These are phyloP conservation scores for Boletus semigastroideus DNA, from an alignment of 1,284 basidiomycete species.

Conservation along the genomic window DNA sequence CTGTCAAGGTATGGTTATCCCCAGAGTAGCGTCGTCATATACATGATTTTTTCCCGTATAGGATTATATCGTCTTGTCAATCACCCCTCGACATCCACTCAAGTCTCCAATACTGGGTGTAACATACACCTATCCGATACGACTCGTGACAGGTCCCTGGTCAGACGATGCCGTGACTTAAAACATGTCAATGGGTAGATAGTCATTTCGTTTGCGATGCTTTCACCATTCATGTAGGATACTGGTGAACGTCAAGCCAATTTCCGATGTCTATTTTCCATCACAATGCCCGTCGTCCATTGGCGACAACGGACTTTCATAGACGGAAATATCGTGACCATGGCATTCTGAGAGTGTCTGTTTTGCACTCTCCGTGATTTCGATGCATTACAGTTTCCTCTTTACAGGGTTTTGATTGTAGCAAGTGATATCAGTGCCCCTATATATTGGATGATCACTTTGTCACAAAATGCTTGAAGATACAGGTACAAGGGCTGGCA, in stretches of 20 bases:
- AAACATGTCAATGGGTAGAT: neutral
- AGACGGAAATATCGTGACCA: no score
- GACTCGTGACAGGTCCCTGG: slow-evolving; percentile 32
- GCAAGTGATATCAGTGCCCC: no score
- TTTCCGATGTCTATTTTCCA: neutral
- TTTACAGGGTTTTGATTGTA: no score
- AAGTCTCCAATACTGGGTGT: slow-evolving; percentile 26
- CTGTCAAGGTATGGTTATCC: slow-evolving; percentile 22
- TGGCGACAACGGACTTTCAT: no score
- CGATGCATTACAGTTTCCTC: no score
- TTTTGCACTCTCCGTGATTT: no score
- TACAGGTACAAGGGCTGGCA: no score
- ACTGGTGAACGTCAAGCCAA: neutral
- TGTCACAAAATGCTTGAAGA: no score
- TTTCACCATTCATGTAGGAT: neutral
- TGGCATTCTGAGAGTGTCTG: no score
- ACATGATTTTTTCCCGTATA: slow-evolving; percentile 4
- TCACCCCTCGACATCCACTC: slow-evolving; percentile 28
- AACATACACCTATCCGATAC: slow-evolving; percentile 25
- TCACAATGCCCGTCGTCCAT: no score
- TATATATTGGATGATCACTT: no score
- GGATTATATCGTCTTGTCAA: slow-evolving; percentile 31
- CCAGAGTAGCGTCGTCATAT: neutral
- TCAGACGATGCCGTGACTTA: slow-evolving; percentile 12
- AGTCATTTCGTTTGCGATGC: neutral